Evolutionary conservation across 345 rosid species (phyloP), one percentile per base, ranked within the genome.

Genomic region (Atalantia buxifolia): DNA sequence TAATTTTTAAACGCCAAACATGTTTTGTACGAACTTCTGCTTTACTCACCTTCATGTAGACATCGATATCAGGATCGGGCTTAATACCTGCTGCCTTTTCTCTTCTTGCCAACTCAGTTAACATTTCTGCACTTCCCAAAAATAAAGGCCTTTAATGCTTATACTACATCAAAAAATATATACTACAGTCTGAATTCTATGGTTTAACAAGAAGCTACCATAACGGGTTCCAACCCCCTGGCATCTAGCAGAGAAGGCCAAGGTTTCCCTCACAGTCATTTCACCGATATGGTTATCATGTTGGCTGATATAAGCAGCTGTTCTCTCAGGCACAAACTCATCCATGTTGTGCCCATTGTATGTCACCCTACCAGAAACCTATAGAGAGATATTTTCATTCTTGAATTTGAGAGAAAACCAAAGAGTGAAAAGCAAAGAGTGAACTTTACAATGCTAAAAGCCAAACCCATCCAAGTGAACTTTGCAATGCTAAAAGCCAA

Each of bases 201-300:
- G 50, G 50, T 2, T 13, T 3, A 42, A 42, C 16, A 42, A 42
- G 21, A 64, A 64, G 24, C 35, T 31, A 31, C 69, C 69, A 9
- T 87, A 85, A 21, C 79, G 84, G 4, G 76, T 13, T 77, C 98
- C 98, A 53, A 88, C 89, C 7, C 93, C 92, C 75, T 92, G 97
- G 82, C 93, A 92, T 80, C 85, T 84, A 21, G 97, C 97, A 1
- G 95, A 90, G 83, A 93, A 93, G 60, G 90, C 89, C 82, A 93
- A 79, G 63, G 97, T 93, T 80, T 93, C 98, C 71, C 92, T 87
- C 7, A 93, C 94, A 2, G 98, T 92, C 97, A 93, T 83, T 64
- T 90, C 92, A 27, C 87, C 90, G 2, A 91, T 85, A 30, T 93
- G 98, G 62, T 89, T 78, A 90, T 93, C 97, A 56, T 89, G 80